Base-by-base conservation (phyloP, 768 basidiomycete species). In the Leccinum subgranulosum region DNA sequence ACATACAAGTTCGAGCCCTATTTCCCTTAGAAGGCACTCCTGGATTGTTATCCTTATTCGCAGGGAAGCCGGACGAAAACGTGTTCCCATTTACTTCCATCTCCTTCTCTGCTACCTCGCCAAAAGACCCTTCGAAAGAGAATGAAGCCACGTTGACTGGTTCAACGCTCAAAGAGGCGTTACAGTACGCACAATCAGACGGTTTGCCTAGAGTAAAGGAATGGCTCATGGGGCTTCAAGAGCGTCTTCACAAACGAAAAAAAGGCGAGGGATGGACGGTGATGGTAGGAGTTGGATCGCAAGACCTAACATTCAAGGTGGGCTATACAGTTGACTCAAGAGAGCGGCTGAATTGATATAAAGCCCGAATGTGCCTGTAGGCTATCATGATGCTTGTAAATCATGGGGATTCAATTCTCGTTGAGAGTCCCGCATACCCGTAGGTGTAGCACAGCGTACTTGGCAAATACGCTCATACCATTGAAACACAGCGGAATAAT, bases 241-340 rank as follows among this genome's bases (percentile, higher is more conserved):
- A 81, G 61, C 62, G 70, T 14, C 76, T 78, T 46, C 92, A 96
- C 65, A 81, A 82, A 4, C 75, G 90, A 31, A 76, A 76, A 51
- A 66, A 66, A 39, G 80, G 75, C 0, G 81, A 81, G 59, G 85
- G 84, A 5, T 96, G 92, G 92, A 74, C 76, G 28, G 67, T 90
- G 6, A 83, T 81, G 46, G 75, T 94, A 11, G 90, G 90, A 1
- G 76, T 79, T 36, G 92, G 92, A 23, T 88, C 87, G 43, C 92
- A 94, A 72, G 92, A 94, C 75, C 67, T 90, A 61, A 81, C 94
- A 48, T 86, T 80, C 75, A 95, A 94, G 82, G 91, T 49, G 19
- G 23, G 51, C 57, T 4, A 51, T 28, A 21, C 23, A 34, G 36
- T 43, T 9, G 19, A 12, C 21, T 19, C 28, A 8, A 33, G 34